Conservation (phyloP, 225 moss, liverwort and hornwort species). For the Pseudisothecium myosuroides region DNA sequence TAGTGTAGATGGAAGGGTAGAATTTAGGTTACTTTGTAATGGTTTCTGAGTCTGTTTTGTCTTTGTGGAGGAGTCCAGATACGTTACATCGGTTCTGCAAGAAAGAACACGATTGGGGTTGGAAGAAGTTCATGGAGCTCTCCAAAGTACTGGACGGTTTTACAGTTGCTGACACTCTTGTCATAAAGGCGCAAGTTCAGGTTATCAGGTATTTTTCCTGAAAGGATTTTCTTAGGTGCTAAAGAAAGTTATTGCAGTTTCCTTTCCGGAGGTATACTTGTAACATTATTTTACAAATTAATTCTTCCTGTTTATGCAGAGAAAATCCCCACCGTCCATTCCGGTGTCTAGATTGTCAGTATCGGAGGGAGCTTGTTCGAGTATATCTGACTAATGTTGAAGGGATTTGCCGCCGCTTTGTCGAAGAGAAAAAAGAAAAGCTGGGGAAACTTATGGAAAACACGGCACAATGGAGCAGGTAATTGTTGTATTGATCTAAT, state of each 20-base stretch:
- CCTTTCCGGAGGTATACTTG: neutral
- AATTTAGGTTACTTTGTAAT: neutral
- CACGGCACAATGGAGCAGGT: slow-evolving; percentile 69
- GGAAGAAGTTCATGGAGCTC: slow-evolving; percentile 99
- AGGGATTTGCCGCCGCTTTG: slow-evolving; percentile 98
- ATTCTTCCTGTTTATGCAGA: slow-evolving; percentile 30
- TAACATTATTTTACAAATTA: neutral
- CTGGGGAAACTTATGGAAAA: slow-evolving; percentile 99
- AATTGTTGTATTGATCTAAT: neutral
- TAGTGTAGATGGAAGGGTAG: neutral
- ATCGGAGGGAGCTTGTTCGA: slow-evolving; percentile 95
- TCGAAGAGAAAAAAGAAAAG: slow-evolving; percentile 96
- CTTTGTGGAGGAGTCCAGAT: slow-evolving; percentile 61
- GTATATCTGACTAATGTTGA: slow-evolving; percentile 98
- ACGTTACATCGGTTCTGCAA: slow-evolving; percentile 98
- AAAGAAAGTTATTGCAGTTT: neutral
- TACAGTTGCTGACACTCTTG: slow-evolving; percentile 95
- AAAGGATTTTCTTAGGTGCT: neutral
- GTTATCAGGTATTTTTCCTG: slow-evolving; percentile 67
- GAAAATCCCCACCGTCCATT: slow-evolving; percentile 99
- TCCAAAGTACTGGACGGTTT: slow-evolving; percentile 98
- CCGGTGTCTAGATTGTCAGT: slow-evolving; percentile 96
- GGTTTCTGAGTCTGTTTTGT: slow-evolving; percentile 11
- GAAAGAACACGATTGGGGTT: slow-evolving; percentile 99
- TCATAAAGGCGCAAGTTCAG: slow-evolving; percentile 99